Conservation (phyloP, 306 rosid species). For the Vicia sativa region DNA sequence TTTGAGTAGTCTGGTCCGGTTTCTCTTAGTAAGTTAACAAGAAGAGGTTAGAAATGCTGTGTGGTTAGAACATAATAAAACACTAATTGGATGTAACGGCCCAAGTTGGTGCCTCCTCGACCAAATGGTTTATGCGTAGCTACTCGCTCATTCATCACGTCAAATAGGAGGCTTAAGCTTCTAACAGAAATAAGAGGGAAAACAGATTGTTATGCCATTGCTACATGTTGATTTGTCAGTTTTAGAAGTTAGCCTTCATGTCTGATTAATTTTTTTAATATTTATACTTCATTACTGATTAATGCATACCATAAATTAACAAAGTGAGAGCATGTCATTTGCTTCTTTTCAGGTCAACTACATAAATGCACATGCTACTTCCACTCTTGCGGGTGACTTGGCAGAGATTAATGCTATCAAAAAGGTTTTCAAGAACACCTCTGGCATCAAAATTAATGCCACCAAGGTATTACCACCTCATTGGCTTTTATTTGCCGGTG, state of each 20-base stretch:
- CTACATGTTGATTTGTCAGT: slow-evolving; percentile 7
- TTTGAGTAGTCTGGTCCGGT: neutral
- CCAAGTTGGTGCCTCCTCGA: neutral
- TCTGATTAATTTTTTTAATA: neutral
- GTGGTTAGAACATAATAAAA: slow-evolving; percentile 6
- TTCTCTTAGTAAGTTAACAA: neutral
- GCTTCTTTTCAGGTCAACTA: slow-evolving; percentile 77
- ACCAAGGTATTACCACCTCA: slow-evolving; percentile 71
- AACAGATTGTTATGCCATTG: slow-evolving; percentile 15
- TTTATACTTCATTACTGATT: slow-evolving; percentile 7
- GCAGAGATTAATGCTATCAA: slow-evolving; percentile 97
- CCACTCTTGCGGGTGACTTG: slow-evolving; percentile 93
- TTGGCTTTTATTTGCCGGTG: slow-evolving; percentile 26
- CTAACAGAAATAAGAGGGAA: slow-evolving; percentile 2
- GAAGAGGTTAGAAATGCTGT: slow-evolving; percentile 8
- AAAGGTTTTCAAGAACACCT: slow-evolving; percentile 87
- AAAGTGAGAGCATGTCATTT: slow-evolving; percentile 20
- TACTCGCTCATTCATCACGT: neutral
- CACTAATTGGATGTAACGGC: neutral
- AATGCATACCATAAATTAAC: slow-evolving; percentile 7
- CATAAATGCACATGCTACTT: slow-evolving; percentile 98
- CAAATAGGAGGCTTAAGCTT: slow-evolving; percentile 21
- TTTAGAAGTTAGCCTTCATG: slow-evolving; percentile 25
- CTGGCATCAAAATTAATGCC: slow-evolving; percentile 92
- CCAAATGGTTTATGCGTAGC: neutral